Base-by-base conservation (phyloP, 2,329 filamentous ascomycete species). In the Exophiala viscosa region DNA sequence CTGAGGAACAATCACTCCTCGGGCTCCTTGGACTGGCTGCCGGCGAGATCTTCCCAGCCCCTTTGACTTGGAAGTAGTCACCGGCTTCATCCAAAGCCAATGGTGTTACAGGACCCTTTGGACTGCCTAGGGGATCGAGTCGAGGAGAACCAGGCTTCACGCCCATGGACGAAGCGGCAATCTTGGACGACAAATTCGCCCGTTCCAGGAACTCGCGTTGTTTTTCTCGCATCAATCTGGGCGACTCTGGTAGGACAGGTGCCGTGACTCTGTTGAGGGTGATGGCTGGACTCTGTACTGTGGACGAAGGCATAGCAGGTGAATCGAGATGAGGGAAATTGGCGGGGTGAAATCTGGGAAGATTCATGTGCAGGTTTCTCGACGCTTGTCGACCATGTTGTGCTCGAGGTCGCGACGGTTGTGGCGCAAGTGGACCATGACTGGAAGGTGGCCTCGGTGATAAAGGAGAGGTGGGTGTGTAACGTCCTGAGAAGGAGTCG, bases 271-370 rank as follows among this genome's bases (percentile, higher is more conserved):
- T 47, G 42, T 51, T 60, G 35, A 63, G 40, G 35, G 55, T 58
- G 31, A 63, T 60, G 50, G 67, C 38, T 63, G 66, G 40, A 60
- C 59, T 57, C 67, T 58, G 60, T 15, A 57, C 45, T 1, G 68
- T n/a, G 58, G 68, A 40, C 64, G 70, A 17, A 60, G 68, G 3
- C 62, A 59, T n/a, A 65, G 68, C 52, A 67, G 69, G 11, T 51
- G 53, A 17, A 59, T 58, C 20, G 57, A 23, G 20, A 52, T 60
- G 46, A 47, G 70, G 70, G 54, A 74, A 76, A 50, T 73, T 69
- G 8, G 72, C 68, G 1, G 73, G 73, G 59, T 76, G 73, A 57
- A 73, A 75, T 23, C 72, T 68, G n/a, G 73, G 73, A 14, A 76
- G 64, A 42, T 60, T 70, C 40, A 75, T 67, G 42, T 72, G 66